A percentile compares a stretch with the other conserved stretches of the same genome.
These are phyloP conservation scores for Zasmidium angulare DNA, from an alignment of 2,329 filamentous ascomycete species.

Conservation along the genomic window DNA sequence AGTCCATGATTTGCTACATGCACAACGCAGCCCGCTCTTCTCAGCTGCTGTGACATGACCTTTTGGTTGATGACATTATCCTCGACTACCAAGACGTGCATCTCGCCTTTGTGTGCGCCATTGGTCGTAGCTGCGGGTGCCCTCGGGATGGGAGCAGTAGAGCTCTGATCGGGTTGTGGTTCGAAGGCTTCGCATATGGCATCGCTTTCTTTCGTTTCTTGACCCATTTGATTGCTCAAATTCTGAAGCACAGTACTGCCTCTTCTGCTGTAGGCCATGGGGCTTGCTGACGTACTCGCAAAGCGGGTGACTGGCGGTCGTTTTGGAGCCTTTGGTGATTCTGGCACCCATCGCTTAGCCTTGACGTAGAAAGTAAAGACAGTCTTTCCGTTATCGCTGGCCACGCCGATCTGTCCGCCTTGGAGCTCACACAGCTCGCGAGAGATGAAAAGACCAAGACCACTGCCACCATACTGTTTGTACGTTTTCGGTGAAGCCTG, in stretches of 20 bases:
- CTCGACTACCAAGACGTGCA: conserved; percentile 34
- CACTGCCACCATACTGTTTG: conserved; percentile 45
- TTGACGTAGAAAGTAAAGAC: conserved; percentile 46
- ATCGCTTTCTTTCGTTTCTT: conserved; percentile 3
- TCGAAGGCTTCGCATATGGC: conserved; percentile 15
- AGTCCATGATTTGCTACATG: conserved; percentile 35
- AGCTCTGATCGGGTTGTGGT: conserved; percentile 9
- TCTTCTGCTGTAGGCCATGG: conserved; percentile 24
- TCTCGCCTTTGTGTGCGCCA: conserved; percentile 12
- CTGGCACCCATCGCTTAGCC: conserved; percentile 34
- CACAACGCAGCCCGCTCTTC: conserved; percentile 28
- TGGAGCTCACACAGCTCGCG: conserved; percentile 45
- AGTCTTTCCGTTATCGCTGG: conserved; percentile 41
- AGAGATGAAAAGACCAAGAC: conserved; percentile 47
- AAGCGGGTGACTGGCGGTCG: conserved; percentile 11
- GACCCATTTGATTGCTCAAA: conserved; percentile 9
- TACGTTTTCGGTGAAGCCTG: conserved; percentile 36
- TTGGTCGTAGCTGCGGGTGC: background rate
- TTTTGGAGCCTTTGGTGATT: conserved; percentile 1
- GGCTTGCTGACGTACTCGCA: conserved; percentile 27
- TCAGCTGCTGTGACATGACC: conserved; percentile 31
- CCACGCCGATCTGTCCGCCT: conserved; percentile 48
- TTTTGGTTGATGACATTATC: conserved; percentile 38
- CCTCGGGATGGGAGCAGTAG: background rate
- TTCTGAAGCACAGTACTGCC: conserved; percentile 23